A percentile compares a stretch with the other conserved stretches of the same genome.
phyloP scores from a whole-genome alignment of 805 yeast species.

The Lipomyces mesembrius region DNA sequence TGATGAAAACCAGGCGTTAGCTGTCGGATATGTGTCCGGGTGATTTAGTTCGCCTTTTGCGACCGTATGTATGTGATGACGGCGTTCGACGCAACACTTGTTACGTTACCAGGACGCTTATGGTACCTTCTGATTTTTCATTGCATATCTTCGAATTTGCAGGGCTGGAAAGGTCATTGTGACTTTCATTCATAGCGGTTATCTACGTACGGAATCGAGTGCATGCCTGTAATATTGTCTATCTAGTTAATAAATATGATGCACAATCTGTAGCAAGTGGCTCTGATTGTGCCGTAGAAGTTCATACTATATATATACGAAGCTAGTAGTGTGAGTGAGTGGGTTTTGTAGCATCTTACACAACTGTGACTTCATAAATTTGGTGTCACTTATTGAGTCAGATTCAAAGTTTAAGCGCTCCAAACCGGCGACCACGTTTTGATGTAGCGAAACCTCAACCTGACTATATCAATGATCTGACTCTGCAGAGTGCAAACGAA shows the following conservation, averaged over 20 bases:
- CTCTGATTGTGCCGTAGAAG: too few species aligned
- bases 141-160: not conserved
- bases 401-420: not conserved
- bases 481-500: not conserved
- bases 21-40: constrained; percentile 29
- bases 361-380: not conserved
- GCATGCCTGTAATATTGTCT: not conserved
- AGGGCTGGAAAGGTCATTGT: constrained; percentile 1
- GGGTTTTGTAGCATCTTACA: not conserved
- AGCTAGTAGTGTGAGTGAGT: too few species aligned
- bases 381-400: constrained; percentile 1
- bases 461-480: not conserved
- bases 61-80: constrained; percentile 28
- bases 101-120: constrained; percentile 36
- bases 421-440: not conserved
- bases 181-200: not conserved
- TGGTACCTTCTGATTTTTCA: constrained; percentile 35
- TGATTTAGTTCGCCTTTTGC: not conserved
- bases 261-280: too few species aligned
- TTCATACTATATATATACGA: too few species aligned
- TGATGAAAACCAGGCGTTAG: constrained; percentile 38
- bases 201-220: not conserved
- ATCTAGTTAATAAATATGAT: too few species aligned
- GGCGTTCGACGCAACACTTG: constrained; percentile 39
- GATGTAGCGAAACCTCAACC: not conserved